Evolutionary conservation across 2,329 filamentous ascomycete species (phyloP).

Genomic region (Fusarium acutatum): DNA sequence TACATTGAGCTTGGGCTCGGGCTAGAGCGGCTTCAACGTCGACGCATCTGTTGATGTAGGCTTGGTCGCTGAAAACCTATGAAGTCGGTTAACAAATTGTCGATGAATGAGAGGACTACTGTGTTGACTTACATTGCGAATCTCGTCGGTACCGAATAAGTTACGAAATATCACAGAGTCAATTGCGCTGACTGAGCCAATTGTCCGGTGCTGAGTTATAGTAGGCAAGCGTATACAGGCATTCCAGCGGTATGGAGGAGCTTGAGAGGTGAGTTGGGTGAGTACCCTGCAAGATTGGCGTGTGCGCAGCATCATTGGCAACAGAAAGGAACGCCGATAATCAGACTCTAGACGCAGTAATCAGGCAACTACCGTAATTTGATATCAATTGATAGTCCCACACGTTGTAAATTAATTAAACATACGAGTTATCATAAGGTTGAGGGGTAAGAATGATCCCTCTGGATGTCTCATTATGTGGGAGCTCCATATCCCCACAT

Average conservation of each 20-base stretch:
- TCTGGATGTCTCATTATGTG: background rate
- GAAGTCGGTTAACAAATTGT: rapidly evolving
- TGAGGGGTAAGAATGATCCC: background rate
- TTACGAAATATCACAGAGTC: conserved; percentile 61
- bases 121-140: conserved; percentile 49
- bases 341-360: rapidly evolving
- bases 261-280: background rate
- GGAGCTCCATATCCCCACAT: background rate
- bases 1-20: conserved; percentile 57
- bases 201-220: rapidly evolving
- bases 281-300: background rate
- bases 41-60: conserved; percentile 58
- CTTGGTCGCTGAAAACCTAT: conserved; percentile 54
- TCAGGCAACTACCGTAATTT: background rate
- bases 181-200: conserved; percentile 39
- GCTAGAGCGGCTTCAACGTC: conserved; percentile 62
- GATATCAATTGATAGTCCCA: background rate
- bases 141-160: conserved; percentile 61
- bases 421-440: background rate
- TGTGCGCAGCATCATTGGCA: background rate
- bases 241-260: background rate
- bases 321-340: rapidly evolving
- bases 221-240: background rate
- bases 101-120: rapidly evolving
- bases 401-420: background rate